Evolutionary conservation across 371 early-diverging fungal species (phyloP).

Genomic region (Mortierella sp.): DNA sequence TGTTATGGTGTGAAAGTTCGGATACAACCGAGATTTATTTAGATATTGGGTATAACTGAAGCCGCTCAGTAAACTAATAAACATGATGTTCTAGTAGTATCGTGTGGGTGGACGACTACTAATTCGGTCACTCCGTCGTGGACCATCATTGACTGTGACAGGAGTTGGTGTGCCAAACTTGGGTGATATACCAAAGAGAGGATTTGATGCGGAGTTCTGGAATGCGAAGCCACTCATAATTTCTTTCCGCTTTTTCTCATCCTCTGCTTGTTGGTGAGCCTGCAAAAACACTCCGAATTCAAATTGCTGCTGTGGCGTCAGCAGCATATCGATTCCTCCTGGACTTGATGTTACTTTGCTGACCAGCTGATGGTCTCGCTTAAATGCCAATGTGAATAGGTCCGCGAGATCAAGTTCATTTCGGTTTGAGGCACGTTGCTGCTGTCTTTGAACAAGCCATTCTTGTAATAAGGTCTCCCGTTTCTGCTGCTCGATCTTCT

Average conservation of each 20-base stretch:
- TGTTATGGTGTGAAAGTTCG: no score
- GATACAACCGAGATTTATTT: neutral
- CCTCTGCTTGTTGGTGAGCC: conserved; percentile 24
- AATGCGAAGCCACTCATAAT: conserved; percentile 13
- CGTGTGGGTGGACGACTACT: neutral
- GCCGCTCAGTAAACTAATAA: neutral
- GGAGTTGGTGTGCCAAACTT: conserved; percentile 14
- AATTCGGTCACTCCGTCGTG: conserved; percentile 10
- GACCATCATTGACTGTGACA: conserved; percentile 4
- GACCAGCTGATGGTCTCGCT: conserved; percentile 41
- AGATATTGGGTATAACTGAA: neutral
- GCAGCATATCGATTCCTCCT: conserved; percentile 44
- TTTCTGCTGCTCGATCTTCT: conserved; percentile 28
- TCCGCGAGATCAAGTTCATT: conserved; percentile 48
- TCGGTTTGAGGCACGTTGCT: conserved; percentile 27
- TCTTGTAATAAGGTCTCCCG: conserved; percentile 35
- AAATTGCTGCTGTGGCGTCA: conserved; percentile 50
- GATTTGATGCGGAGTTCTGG: neutral
- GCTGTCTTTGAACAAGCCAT: conserved; percentile 46
- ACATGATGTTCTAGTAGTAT: neutral
- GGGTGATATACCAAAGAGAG: neutral
- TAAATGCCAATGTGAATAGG: conserved; percentile 48
- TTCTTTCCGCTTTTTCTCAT: conserved; percentile 31
- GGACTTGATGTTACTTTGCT: conserved; percentile 36
- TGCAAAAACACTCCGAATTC: conserved; percentile 53